Percentiles rank a stretch among this genome's conserved stretches.
Conservation (phyloP, 2,329 filamentous ascomycete genomes). For the Onygena corvina region DNA sequence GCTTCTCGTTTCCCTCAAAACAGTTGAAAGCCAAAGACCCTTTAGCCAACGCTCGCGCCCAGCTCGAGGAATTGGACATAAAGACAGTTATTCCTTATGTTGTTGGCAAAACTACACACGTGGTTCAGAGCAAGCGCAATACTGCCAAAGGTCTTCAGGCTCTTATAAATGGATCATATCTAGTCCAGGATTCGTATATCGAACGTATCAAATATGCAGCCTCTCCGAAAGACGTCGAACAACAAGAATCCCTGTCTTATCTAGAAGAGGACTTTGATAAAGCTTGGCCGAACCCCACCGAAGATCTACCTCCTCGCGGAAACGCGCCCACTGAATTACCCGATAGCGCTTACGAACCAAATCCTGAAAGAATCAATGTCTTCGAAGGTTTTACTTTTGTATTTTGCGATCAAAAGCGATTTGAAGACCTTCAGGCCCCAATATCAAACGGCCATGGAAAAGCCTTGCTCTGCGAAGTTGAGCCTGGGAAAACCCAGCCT, state of each 20-base stretch:
- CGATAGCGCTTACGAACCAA: slow-evolving; percentile 58
- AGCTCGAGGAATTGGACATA: slow-evolving; percentile 74
- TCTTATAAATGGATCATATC: slow-evolving; percentile 64
- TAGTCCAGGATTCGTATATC: slow-evolving; percentile 61
- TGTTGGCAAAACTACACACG: slow-evolving; percentile 63
- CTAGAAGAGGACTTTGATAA: slow-evolving; percentile 70
- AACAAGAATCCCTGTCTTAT: slow-evolving; percentile 40
- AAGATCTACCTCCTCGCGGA: slow-evolving; percentile 61
- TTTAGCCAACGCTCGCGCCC: slow-evolving; percentile 48
- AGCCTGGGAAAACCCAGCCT: slow-evolving; percentile 51
- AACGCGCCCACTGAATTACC: slow-evolving; percentile 62
- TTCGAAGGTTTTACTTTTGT: slow-evolving; percentile 85
- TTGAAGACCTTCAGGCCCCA: slow-evolving; percentile 58
- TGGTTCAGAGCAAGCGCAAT: slow-evolving; percentile 80
- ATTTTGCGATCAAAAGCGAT: slow-evolving; percentile 67
- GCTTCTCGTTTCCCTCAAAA: slow-evolving; percentile 62
- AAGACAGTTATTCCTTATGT: slow-evolving; percentile 69
- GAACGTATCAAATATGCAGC: slow-evolving; percentile 57
- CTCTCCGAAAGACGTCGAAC: slow-evolving; percentile 39
- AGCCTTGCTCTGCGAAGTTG: slow-evolving; percentile 54
- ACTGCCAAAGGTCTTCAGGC: slow-evolving; percentile 78
- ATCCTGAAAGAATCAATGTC: slow-evolving; percentile 52
- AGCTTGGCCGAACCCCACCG: slow-evolving; percentile 62
- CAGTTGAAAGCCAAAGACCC: slow-evolving; percentile 54
- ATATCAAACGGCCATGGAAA: slow-evolving; percentile 77